phyloP scores from a whole-genome alignment of 2,329 filamentous ascomycete genomes.

The Lasiodiplodia gonubiensis region DNA sequence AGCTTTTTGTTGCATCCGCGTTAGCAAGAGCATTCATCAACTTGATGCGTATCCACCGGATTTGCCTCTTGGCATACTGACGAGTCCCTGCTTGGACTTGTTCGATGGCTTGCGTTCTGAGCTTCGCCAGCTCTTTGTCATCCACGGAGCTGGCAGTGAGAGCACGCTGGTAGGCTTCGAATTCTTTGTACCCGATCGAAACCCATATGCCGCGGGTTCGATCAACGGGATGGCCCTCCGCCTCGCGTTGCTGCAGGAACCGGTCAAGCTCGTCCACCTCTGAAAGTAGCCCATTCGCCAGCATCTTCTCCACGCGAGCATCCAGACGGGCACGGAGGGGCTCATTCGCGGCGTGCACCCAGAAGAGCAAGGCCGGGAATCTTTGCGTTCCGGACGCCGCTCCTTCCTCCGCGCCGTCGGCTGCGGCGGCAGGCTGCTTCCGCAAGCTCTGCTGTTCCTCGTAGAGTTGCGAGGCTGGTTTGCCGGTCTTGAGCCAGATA shows the following conservation, averaged over 20 bases:
- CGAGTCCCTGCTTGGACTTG: constrained; percentile 81
- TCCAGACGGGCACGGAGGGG: constrained; percentile 74
- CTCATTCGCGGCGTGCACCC: constrained; percentile 79
- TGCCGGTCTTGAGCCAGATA: constrained; percentile 84
- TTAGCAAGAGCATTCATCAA: constrained; percentile 71
- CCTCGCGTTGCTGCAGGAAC: constrained; percentile 53
- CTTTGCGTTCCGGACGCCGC: constrained; percentile 36
- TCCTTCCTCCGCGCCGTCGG: background rate
- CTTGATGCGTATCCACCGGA: constrained; percentile 86
- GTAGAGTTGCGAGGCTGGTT: constrained; percentile 84
- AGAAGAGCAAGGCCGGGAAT: constrained; percentile 74
- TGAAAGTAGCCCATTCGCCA: constrained; percentile 66
- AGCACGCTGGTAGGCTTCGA: constrained; percentile 69
- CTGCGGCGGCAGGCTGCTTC: constrained; percentile 31
- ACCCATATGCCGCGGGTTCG: constrained; percentile 89
- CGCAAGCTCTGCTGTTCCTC: constrained; percentile 67
- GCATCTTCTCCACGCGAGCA: constrained; percentile 82
- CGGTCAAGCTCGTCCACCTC: constrained; percentile 64
- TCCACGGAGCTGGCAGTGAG: constrained; percentile 37
- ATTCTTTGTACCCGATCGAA: constrained; percentile 94
- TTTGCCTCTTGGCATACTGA: constrained; percentile 84
- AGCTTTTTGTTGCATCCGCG: constrained; percentile 57
- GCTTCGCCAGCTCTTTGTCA: constrained; percentile 55
- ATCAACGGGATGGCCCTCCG: constrained; percentile 65
- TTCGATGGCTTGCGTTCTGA: constrained; percentile 69